Evolutionary conservation across 176 grass and related monocot genomes (phyloP).

Genomic region (Hyparrhenia diplandra): DNA sequence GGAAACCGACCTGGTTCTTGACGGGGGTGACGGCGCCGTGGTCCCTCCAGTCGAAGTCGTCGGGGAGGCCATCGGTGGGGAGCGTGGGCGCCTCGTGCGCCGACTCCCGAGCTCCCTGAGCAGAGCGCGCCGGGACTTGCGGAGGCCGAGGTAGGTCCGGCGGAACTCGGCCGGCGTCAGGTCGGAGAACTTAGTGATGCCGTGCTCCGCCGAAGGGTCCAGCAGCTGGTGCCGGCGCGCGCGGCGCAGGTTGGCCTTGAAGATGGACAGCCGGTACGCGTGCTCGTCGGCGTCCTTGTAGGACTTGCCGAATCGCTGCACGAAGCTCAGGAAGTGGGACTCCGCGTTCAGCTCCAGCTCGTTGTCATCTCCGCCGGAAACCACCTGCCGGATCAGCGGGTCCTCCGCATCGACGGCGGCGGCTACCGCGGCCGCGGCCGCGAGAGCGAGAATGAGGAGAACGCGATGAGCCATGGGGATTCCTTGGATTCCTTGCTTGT

Average conservation of each 20-base stretch:
- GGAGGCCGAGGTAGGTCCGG: constrained; percentile 61
- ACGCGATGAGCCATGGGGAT: no score
- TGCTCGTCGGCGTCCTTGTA: constrained; percentile 72
- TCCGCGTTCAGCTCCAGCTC: constrained; percentile 55
- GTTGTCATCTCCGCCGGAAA: constrained; percentile 36
- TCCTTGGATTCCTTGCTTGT: no score
- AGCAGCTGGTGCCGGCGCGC: constrained; percentile 65
- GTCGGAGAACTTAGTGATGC: constrained; percentile 89
- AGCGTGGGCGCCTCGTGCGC: constrained; percentile 66
- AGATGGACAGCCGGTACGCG: constrained; percentile 66
- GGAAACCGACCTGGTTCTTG: constrained; percentile 70
- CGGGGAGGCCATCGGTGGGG: constrained; percentile 69
- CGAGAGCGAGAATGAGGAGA: no score
- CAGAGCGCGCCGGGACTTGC: constrained; percentile 32
- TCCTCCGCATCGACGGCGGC: constrained; percentile 20
- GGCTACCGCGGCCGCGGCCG: no score
- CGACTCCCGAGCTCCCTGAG: constrained; percentile 30
- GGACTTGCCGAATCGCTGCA: constrained; percentile 62
- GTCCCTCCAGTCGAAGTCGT: constrained; percentile 87
- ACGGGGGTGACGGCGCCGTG: constrained; percentile 70
- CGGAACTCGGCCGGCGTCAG: constrained; percentile 86
- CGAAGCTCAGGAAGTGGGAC: constrained; percentile 66
- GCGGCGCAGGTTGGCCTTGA: constrained; percentile 79
- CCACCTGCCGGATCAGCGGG: constrained; percentile 75
- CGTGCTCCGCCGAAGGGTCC: constrained; percentile 80